phyloP scores from a whole-genome alignment of 2,329 filamentous ascomycete genomes.

The Cryphonectria nitschkei region DNA sequence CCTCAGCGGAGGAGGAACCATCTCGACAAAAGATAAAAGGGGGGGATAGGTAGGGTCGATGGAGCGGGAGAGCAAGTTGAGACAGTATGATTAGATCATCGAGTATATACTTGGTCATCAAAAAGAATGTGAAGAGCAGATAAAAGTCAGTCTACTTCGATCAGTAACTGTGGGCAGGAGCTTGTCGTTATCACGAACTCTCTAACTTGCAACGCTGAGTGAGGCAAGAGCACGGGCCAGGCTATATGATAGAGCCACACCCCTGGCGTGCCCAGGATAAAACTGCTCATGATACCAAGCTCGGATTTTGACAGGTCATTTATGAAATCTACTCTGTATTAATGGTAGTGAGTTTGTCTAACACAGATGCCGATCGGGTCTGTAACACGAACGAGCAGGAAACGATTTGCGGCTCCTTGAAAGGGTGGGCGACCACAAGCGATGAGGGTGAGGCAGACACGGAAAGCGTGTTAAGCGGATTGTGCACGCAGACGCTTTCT shows the following conservation, averaged over 20 bases:
- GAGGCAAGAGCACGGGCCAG: slow-evolving; percentile 3
- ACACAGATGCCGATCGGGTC: not conserved
- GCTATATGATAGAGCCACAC: not conserved
- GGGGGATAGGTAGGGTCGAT: not conserved
- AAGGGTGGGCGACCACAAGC: not conserved
- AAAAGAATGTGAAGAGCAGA: not conserved
- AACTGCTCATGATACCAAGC: not conserved
- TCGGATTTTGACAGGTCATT: not conserved
- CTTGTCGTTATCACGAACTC: not conserved
- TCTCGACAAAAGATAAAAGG: not conserved
- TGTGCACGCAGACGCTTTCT: not conserved
- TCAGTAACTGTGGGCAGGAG: not conserved
- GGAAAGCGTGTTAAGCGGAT: not conserved
- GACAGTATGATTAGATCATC: not conserved
- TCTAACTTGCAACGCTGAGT: not conserved
- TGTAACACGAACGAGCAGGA: not conserved
- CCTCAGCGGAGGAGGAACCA: slow-evolving; percentile 25
- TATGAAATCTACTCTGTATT: not conserved
- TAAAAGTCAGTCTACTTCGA: not conserved
- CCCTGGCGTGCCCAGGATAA: not conserved
- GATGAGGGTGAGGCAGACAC: not conserved
- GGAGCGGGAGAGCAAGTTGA: not conserved
- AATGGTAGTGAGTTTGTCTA: not conserved
- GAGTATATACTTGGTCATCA: not conserved
- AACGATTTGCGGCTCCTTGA: not conserved